Conservation (phyloP, 306 rosid genomes). For the Vigna reflexopilosa region DNA sequence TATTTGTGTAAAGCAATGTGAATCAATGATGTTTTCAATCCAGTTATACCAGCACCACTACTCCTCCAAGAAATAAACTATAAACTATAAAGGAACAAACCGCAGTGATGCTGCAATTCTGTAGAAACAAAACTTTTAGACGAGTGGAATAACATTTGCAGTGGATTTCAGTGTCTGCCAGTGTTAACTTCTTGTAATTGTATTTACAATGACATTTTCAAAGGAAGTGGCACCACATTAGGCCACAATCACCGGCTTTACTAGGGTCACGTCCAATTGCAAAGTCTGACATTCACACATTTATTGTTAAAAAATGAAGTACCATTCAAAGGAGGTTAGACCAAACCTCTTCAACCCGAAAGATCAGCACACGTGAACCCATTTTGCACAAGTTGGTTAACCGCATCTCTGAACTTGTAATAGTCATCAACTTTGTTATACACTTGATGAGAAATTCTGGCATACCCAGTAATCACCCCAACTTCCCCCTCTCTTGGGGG, state of each 20-base stretch:
- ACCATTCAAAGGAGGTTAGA: constrained; percentile 12
- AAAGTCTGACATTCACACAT: constrained; percentile 28
- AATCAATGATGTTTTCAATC: neutral
- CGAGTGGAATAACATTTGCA: neutral
- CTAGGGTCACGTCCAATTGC: neutral
- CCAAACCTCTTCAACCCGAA: constrained; percentile 68
- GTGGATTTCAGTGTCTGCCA: constrained; percentile 10
- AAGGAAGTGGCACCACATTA: constrained; percentile 3
- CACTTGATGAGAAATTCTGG: constrained; percentile 90
- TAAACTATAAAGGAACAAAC: constrained; percentile 27
- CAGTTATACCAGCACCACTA: neutral
- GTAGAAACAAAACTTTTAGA: neutral
- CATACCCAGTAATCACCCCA: constrained; percentile 75
- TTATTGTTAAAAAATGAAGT: constrained; percentile 15
- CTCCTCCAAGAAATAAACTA: neutral
- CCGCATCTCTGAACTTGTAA: constrained; percentile 77
- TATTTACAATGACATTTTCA: constrained; percentile 24
- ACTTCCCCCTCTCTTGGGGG: constrained; percentile 68
- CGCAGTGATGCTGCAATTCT: constrained; percentile 13
- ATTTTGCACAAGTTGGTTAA: constrained; percentile 66
- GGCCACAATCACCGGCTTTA: constrained; percentile 29
- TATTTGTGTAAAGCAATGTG: neutral
- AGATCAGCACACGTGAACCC: constrained; percentile 75
- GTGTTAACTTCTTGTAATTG: neutral
- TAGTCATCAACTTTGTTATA: constrained; percentile 86